These are phyloP conservation scores for Juglanconis juglandina DNA, from an alignment of 2,329 filamentous ascomycete genomes.

Conservation along the genomic window DNA sequence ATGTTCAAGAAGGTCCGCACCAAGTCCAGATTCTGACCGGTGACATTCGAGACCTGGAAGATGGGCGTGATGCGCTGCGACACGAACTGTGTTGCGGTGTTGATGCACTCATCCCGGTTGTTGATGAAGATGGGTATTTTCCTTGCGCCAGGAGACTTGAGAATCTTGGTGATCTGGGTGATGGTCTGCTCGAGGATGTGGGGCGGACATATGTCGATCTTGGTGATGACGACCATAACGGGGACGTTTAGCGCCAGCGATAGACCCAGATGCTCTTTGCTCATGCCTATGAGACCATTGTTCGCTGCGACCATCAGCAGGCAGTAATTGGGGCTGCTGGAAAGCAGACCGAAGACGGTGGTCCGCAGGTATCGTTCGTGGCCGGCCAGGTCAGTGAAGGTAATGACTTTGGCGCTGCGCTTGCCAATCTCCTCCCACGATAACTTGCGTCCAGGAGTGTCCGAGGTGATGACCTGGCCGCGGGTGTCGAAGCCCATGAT, in stretches of 20 bases:
- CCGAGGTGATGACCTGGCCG: slow-evolving; percentile 78
- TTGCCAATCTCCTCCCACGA: slow-evolving; percentile 98
- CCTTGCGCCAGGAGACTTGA: slow-evolving; percentile 87
- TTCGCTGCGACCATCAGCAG: slow-evolving; percentile 98
- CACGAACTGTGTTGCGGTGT: slow-evolving; percentile 93
- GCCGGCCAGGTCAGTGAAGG: slow-evolving; percentile 91
- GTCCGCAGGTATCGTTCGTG: slow-evolving; percentile 94
- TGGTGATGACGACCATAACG: slow-evolving; percentile 96
- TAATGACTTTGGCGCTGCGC: slow-evolving; percentile 92
- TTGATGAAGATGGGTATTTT: slow-evolving; percentile 98
- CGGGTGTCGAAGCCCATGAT: slow-evolving; percentile 94
- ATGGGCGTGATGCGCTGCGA: slow-evolving; percentile 93
- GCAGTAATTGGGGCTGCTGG: slow-evolving; percentile 95
- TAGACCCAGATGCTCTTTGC: slow-evolving; percentile 94
- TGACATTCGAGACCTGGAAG: slow-evolving; percentile 98
- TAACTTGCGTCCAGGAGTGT: slow-evolving; percentile 75
- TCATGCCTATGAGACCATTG: slow-evolving; percentile 96
- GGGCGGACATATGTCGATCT: slow-evolving; percentile 96
- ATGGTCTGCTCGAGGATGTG: slow-evolving; percentile 94
- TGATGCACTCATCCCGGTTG: slow-evolving; percentile 84
- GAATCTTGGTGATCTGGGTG: slow-evolving; percentile 83
- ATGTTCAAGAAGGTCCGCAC: slow-evolving; percentile 94
- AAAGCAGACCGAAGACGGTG: slow-evolving; percentile 91
- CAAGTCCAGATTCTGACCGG: slow-evolving; percentile 83
- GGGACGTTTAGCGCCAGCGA: slow-evolving; percentile 92